Conservation (phyloP, 805 yeast genomes). For the Starmerella bombi region DNA sequence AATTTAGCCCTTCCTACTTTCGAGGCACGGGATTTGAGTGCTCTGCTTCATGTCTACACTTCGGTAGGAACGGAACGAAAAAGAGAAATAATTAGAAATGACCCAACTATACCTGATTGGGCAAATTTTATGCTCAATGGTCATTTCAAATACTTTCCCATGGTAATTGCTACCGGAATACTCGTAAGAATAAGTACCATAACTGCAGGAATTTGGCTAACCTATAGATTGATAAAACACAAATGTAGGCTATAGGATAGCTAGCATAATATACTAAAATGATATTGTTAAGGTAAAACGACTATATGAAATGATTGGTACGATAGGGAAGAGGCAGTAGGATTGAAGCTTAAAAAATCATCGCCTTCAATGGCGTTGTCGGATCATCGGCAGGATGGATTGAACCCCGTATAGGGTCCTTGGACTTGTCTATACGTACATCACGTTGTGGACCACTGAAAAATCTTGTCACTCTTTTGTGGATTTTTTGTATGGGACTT, state of each 20-base stretch:
- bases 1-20: slow-evolving; percentile 21
- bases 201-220: neutral
- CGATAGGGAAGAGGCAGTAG: no score
- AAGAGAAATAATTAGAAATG: slow-evolving; percentile 2
- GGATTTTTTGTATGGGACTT: neutral
- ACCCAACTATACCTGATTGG: slow-evolving; percentile 19
- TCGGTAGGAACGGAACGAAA: slow-evolving; percentile 1
- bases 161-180: slow-evolving; percentile 15
- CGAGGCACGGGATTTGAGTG: slow-evolving; percentile 22
- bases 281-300: no score
- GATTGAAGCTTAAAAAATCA: neutral
- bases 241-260: neutral
- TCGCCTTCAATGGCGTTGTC: slow-evolving; percentile 11
- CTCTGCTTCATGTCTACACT: slow-evolving; percentile 14
- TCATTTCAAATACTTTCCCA: slow-evolving; percentile 19
- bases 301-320: no score
- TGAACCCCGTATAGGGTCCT: slow-evolving; percentile 6
- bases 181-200: neutral
- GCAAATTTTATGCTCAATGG: slow-evolving; percentile 21
- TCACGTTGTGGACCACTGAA: slow-evolving; percentile 7
- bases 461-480: neutral
- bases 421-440: neutral
- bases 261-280: no score
- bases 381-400: slow-evolving; percentile 14
- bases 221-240: neutral